Base-by-base conservation (phyloP, 2,329 filamentous ascomycete genomes). In the Trichoderma sp. region DNA sequence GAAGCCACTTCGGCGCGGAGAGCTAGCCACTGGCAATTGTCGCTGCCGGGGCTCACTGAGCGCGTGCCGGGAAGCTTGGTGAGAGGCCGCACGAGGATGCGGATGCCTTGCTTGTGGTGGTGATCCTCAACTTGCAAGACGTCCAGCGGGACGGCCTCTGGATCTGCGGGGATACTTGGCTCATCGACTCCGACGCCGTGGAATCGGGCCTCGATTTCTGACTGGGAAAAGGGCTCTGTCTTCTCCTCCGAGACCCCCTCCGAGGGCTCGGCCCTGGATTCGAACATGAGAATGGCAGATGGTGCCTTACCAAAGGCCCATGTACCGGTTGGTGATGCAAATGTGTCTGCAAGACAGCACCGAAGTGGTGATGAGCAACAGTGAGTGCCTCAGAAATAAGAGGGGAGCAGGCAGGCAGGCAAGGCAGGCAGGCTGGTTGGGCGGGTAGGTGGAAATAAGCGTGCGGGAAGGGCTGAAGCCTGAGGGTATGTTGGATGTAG, bases 141-240 rank as follows among this genome's bases (percentile, higher is more conserved):
- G 76, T 89, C 87, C 73, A 90, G 81, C 28, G 87, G 85, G n/a
- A 89, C 83, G 30, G 82, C 80, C 73, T 83, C 82, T 74, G 81
- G 78, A 57, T 82, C 80, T 28, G 79, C 75, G 62, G 82, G 78
- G 61, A 80, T 78, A 73, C 83, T 77, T 18, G 80, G 76, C 73
- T 84, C 83, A 71, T 86, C 84, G 71, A 85, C 82, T 61, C 83
- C 81, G 70, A 87, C 80, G 75, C 78, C 78, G 72, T 81, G 82
- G 72, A 88, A 80, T 21, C 86, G 85, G 30, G 84, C 80, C 65
- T 87, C 84, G 74, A 89, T 84, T 78, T 89, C 87, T 64, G 86
- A 85, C 74, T 88, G 83, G 11, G 87, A 87, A 75, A 89, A 88
- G 11, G 87, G 86, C 80, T 89, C 87, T 61, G 88, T 90, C 79